Conservation (phyloP, 805 yeast genomes). For the Teunomyces tritomae region DNA sequence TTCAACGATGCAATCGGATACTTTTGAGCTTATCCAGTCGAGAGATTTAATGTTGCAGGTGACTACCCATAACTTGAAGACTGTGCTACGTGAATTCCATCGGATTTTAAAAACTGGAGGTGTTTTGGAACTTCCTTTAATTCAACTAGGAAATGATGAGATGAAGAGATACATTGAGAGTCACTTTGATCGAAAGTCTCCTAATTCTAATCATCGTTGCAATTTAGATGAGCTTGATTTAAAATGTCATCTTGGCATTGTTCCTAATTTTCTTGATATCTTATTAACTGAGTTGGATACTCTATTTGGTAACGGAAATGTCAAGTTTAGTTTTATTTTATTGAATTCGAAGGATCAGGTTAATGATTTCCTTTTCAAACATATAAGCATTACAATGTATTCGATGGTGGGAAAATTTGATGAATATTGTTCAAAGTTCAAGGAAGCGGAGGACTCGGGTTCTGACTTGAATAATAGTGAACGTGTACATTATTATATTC, state of each 20-base stretch:
- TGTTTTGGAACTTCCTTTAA: conserved; percentile 28
- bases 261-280: conserved; percentile 25
- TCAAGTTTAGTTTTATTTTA: conserved; percentile 28
- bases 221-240: conserved; percentile 10
- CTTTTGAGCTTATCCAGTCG: conserved; percentile 35
- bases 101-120: conserved; percentile 38
- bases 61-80: conserved; percentile 22
- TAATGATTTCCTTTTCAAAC: conserved; percentile 27
- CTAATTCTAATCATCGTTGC: conserved; percentile 1
- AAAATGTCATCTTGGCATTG: conserved; percentile 14
- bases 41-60: conserved; percentile 37
- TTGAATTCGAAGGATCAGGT: conserved; percentile 30
- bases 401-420: conserved; percentile 34
- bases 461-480: conserved; percentile 8
- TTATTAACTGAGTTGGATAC: conserved; percentile 19
- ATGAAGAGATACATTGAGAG: conserved; percentile 8
- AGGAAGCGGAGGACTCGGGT: conserved; percentile 11
- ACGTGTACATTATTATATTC: conserved; percentile 20
- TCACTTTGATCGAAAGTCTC: background rate
- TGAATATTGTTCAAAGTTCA: conserved; percentile 20
- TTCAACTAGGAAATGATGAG: conserved; percentile 12
- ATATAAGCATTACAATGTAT: conserved; percentile 25
- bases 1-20: conserved; percentile 5
- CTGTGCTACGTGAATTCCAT: conserved; percentile 29
- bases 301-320: conserved; percentile 33